Percentiles rank a stretch among this genome's conserved stretches.
These are phyloP conservation scores for Mortierella sp. DNA, from an alignment of 371 early-diverging fungal species.

Conservation along the genomic window DNA sequence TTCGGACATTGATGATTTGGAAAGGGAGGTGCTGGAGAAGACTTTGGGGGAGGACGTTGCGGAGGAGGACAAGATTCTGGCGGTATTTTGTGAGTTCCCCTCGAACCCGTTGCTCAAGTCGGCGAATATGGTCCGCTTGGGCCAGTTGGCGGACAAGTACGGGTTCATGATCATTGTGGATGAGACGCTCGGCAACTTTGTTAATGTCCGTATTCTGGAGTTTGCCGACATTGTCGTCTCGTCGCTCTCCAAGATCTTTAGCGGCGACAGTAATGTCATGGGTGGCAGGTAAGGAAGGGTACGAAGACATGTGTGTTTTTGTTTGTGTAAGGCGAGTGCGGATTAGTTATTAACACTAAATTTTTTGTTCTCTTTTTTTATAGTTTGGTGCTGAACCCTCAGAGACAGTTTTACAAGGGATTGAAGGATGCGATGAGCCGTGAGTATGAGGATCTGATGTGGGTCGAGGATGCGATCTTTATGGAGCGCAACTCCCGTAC, in stretches of 20 bases:
- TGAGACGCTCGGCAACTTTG: slow-evolving; percentile 95
- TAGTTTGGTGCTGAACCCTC: slow-evolving; percentile 89
- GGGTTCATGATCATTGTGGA: slow-evolving; percentile 89
- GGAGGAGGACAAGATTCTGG: slow-evolving; percentile 74
- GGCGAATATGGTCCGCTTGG: slow-evolving; percentile 80
- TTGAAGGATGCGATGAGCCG: slow-evolving; percentile 66
- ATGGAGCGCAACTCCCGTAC: slow-evolving; percentile 95
- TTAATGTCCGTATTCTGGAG: slow-evolving; percentile 82
- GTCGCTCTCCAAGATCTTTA: slow-evolving; percentile 94
- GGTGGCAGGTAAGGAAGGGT: slow-evolving; percentile 80
- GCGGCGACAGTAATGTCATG: slow-evolving; percentile 98
- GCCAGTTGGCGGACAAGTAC: slow-evolving; percentile 81
- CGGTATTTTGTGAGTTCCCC: slow-evolving; percentile 94
- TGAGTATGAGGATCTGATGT: slow-evolving; percentile 86
- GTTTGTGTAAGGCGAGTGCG: background rate
- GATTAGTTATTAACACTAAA: background rate
- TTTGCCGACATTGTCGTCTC: slow-evolving; percentile 93
- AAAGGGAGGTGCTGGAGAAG: slow-evolving; percentile 60
- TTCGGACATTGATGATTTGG: slow-evolving; percentile 78
- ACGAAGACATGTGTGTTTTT: background rate
- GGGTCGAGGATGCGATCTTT: slow-evolving; percentile 94
- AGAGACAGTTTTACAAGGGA: slow-evolving; percentile 64
- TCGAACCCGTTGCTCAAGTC: slow-evolving; percentile 93
- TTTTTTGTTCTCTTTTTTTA: slow-evolving; percentile 2
- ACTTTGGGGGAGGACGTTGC: slow-evolving; percentile 36